Base-by-base conservation (phyloP, 2,329 filamentous ascomycete species). In the Fusarium nisikadoi region DNA sequence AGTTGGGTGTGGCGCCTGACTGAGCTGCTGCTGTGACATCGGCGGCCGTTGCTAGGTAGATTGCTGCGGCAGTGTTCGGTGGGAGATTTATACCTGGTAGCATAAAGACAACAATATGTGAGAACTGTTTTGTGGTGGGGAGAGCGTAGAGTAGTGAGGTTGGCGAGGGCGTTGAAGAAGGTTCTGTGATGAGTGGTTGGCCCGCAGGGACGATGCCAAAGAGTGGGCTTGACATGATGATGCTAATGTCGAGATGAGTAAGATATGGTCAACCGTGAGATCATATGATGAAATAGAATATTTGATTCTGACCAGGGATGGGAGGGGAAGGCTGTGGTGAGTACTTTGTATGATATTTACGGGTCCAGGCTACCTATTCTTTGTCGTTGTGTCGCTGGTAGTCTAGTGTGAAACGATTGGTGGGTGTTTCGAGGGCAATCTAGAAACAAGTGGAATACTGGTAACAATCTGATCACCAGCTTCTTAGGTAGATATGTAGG, bases 61-160 rank as follows among this genome's bases (percentile, higher is more conserved):
- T 95, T 50, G 94, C 93, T 19, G 95, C 96, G 9, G 94, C 95
- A 25, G 93, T 93, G 74, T 90, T 88, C 8, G 88, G 85, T 0
- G 95, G 95, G 1, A 99, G 86, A 14, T 87, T 81, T 14, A 92
- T 86, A 46, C 92, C 92, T 0, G 96, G 97, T 2, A 98, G 89
- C 39, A 98, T 86, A 84, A 98, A 97, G 63, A 98, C 91, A 77
- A 94, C 92, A 61, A 98, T 88, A 80, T 98, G 94, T 20, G 92
- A 90, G 80, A 96, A 94, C 56, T 89, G 76, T 46, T 84, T 84
- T 61, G 75, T 68, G n/a, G 82, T 74, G 17, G 83, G 81, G 5
- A 89, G 82, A 54, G 83, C 81, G 81, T 88, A 91, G 62, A 90
- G 83, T 74, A 89, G 86, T n/a, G 86, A 88, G 5, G 86, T 87